These are phyloP conservation scores for Heliocybe sulcata DNA, from an alignment of 1,284 basidiomycete species.

Conservation along the genomic window DNA sequence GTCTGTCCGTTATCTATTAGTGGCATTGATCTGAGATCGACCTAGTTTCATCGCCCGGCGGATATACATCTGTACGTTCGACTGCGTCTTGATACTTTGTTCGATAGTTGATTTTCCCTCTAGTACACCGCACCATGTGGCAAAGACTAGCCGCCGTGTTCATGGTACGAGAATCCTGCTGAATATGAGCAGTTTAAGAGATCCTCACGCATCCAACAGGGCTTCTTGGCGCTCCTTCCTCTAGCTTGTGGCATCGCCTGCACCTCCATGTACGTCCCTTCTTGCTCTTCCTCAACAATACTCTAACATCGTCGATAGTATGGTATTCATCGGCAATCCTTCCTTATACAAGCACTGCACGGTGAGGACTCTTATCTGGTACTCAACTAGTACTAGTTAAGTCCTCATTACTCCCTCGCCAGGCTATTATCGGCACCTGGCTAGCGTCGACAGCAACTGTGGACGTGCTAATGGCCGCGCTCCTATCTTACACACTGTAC, in stretches of 20 bases:
- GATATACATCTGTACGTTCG: not conserved
- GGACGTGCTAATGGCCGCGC: not conserved
- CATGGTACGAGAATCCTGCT: not conserved
- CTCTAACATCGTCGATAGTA: not conserved
- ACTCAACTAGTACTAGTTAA: not conserved
- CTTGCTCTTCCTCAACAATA: not conserved
- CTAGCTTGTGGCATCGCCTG: not conserved
- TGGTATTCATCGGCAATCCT: constrained; percentile 1
- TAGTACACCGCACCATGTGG: not conserved
- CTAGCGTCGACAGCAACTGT: not conserved
- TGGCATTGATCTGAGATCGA: not conserved
- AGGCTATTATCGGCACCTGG: not conserved
- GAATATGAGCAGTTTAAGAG: not conserved
- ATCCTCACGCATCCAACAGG: not conserved
- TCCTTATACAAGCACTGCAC: not conserved
- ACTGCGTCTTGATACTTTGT: not conserved
- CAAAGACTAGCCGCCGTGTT: not conserved
- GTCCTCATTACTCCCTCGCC: not conserved
- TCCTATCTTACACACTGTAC: not conserved
- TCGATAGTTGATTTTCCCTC: not conserved
- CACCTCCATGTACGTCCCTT: not conserved
- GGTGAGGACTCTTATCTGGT: not conserved
- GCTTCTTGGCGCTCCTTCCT: not conserved
- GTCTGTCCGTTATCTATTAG: not conserved
- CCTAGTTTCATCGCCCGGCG: constrained; percentile 1